phyloP scores from a whole-genome alignment of 306 rosid genomes.

The Cicer bijugum region DNA sequence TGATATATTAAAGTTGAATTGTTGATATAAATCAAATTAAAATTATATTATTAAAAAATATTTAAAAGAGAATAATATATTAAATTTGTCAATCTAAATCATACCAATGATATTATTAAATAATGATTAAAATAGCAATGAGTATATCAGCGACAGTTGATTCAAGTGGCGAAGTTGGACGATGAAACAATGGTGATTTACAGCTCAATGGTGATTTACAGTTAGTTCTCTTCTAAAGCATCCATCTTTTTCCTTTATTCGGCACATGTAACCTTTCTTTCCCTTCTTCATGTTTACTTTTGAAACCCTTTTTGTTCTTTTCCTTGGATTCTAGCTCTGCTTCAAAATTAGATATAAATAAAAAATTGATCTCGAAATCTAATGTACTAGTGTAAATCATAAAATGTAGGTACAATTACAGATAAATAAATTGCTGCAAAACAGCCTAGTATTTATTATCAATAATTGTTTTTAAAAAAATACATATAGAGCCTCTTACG shows the following conservation, averaged over 20 bases:
- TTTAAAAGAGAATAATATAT: background rate
- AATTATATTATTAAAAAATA: too few species aligned
- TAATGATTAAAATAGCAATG: background rate
- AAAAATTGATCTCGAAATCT: constrained; percentile 8
- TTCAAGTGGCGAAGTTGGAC: constrained; percentile 3
- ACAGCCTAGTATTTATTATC: constrained; percentile 49
- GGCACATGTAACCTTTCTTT: constrained; percentile 1
- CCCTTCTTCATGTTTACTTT: constrained; percentile 17
- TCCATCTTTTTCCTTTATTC: background rate
- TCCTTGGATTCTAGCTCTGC: background rate
- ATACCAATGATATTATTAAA: too few species aligned
- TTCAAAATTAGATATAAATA: background rate
- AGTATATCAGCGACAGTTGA: background rate
- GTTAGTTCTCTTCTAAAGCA: constrained; percentile 9
- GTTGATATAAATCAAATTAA: too few species aligned
- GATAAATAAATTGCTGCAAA: constrained; percentile 46
- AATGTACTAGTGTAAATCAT: constrained; percentile 2
- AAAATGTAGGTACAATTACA: constrained; percentile 14
- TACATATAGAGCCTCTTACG: constrained; percentile 53
- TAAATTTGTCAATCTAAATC: too few species aligned
- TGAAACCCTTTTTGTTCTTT: constrained; percentile 13
- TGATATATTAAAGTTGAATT: too few species aligned
- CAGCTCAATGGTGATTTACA: constrained; percentile 15
- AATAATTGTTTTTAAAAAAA: constrained; percentile 54
- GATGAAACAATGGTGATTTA: constrained; percentile 9